Evolutionary conservation across 2,329 filamentous ascomycete genomes (phyloP), one percentile per base, ranked within the genome.

Genomic region (Hawksworthiomyces lignivorus): DNA sequence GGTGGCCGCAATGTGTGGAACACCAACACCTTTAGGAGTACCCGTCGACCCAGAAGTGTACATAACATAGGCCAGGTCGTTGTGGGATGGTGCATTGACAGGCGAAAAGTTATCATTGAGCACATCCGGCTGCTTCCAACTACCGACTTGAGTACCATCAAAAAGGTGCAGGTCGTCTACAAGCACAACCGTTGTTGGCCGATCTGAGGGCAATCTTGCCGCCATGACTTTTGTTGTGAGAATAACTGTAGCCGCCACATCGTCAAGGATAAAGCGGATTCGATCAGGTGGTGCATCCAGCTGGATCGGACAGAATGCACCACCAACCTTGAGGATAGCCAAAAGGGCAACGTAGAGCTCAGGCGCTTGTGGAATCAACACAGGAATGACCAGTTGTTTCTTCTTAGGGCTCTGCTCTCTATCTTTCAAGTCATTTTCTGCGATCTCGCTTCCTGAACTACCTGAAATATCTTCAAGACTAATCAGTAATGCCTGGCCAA

Each of bases 31-130:
- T 65, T 96, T 96, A 0, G 89, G 89, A 5, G 80, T 78, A 11
- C 89, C 89, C 1, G 88, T 95, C 5, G 87, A 94, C 4, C 88
- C 88, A 34, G 87, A 94, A 1, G 89, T 95, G 59, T 94, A 96
- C 79, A 95, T 88, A 45, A 95, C 77, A 65, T 96, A 96, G 19
- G 89, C 87, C 19, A 89, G 59, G 46, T 73, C 64, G 2, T 64
- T 54, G 1, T 62, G 54, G 2, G 29, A 24, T 15, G 27, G 30
- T 10, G 31, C 4, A 21, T 19, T 4, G 15, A 20, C 19, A 6
- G 40, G 3, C 21, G 8, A 3, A 5, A 17, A n/a, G 12, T 19
- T 30, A 21, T 6, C 10, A 21, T 27, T n/a, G n/a, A n/a, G n/a
- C n/a, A n/a, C n/a, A n/a, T n/a, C n/a, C n/a, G n/a, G n/a, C n/a